These are phyloP conservation scores for Babesia sp. DNA, from an alignment of 169 alveolate genomes.

Conservation along the genomic window DNA sequence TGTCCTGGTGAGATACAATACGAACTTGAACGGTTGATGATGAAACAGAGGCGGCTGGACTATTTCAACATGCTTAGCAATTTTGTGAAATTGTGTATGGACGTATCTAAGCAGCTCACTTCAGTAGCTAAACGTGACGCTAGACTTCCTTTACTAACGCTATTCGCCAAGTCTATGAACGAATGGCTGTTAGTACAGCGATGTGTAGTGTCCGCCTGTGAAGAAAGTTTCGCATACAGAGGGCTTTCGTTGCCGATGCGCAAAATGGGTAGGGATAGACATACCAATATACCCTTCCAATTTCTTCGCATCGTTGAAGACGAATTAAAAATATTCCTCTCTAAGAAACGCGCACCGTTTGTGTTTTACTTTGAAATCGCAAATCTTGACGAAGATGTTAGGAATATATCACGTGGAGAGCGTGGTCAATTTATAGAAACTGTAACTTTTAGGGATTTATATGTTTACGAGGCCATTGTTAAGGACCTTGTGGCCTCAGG, in stretches of 20 bases:
- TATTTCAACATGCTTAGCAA: slow-evolving; percentile 83
- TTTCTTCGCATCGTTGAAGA: slow-evolving; percentile 77
- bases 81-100: slow-evolving; percentile 74
- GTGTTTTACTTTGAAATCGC: slow-evolving; percentile 85
- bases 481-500: slow-evolving; percentile 51
- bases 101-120: slow-evolving; percentile 69
- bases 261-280: slow-evolving; percentile 28
- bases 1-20: slow-evolving; percentile 67
- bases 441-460: slow-evolving; percentile 40
- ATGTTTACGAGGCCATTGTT: slow-evolving; percentile 63
- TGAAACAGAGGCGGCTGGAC: slow-evolving; percentile 86
- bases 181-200: slow-evolving; percentile 83
- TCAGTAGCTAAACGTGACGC: slow-evolving; percentile 74
- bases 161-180: slow-evolving; percentile 71
- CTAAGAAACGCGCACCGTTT: slow-evolving; percentile 86
- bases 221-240: slow-evolving; percentile 75
- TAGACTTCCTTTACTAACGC: slow-evolving; percentile 60
- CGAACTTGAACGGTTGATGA: slow-evolving; percentile 80
- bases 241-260: slow-evolving; percentile 81
- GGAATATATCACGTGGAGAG: slow-evolving; percentile 5
- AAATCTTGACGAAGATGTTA: slow-evolving; percentile 84
- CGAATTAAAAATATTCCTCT: slow-evolving; percentile 81
- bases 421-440: not conserved
- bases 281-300: slow-evolving; percentile 66
- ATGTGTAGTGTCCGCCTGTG: slow-evolving; percentile 79